Evolutionary conservation across 495 filamentous ascomycete genomes (phyloP).

Genomic region (Tuber indicum): DNA sequence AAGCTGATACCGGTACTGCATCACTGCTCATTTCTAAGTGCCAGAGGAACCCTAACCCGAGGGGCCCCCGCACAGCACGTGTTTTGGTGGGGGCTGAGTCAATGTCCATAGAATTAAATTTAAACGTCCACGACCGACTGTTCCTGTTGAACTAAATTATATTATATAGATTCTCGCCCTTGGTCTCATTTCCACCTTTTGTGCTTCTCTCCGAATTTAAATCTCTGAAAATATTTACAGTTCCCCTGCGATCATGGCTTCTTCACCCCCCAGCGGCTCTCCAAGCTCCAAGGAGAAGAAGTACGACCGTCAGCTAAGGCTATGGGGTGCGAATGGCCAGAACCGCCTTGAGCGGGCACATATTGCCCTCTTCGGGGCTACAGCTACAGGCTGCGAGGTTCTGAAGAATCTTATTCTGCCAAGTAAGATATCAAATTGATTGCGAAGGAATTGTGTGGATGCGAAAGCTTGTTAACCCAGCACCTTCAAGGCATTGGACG

Average conservation of each 20-base stretch:
- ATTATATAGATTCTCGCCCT: too few relatives aligned
- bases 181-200: too few relatives aligned
- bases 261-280: slow-evolving; percentile 12
- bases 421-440: slow-evolving; percentile 44
- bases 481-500: slow-evolving; percentile 63
- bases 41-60: too few relatives aligned
- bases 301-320: slow-evolving; percentile 90
- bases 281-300: slow-evolving; percentile 84
- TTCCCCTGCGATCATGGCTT: slow-evolving; percentile 13
- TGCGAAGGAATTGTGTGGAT: background rate
- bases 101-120: too few relatives aligned
- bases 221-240: background rate
- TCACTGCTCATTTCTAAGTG: too few relatives aligned
- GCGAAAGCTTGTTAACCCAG: background rate
- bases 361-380: slow-evolving; percentile 77
- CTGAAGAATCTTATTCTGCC: slow-evolving; percentile 95
- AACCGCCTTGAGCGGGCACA: slow-evolving; percentile 82
- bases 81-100: too few relatives aligned
- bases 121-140: too few relatives aligned
- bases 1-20: too few relatives aligned
- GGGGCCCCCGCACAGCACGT: too few relatives aligned
- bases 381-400: slow-evolving; percentile 80
- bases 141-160: too few relatives aligned
- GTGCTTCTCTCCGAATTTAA: too few relatives aligned
- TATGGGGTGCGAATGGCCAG: slow-evolving; percentile 93